Evolutionary conservation across 78 protist genomes (phyloP).

Genomic region (Anaeramoeba flamelloides): DNA sequence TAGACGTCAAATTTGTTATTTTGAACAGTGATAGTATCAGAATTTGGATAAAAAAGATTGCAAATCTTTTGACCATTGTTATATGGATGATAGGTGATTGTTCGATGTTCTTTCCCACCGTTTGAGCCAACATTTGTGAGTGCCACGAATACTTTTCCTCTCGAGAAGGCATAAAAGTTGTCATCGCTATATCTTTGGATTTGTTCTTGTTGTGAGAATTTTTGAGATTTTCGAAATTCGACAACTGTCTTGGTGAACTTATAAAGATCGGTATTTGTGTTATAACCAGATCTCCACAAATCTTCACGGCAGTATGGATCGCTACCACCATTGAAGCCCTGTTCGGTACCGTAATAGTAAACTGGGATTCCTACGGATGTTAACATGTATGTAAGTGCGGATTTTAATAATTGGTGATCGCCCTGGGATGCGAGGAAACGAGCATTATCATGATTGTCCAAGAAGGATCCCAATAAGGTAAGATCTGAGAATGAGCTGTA

Average conservation of each 20-base stretch:
- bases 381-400: slow-evolving; percentile 37
- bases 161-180: slow-evolving; percentile 37
- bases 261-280: slow-evolving; percentile 16
- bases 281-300: slow-evolving; percentile 46
- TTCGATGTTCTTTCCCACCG: slow-evolving; percentile 20
- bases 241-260: slow-evolving; percentile 11
- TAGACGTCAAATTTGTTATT: too few species aligned
- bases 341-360: slow-evolving; percentile 76
- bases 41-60: slow-evolving; percentile 34
- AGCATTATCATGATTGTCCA: slow-evolving; percentile 72
- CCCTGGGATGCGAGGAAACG: slow-evolving; percentile 42
- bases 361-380: slow-evolving; percentile 42
- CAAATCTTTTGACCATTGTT: slow-evolving; percentile 28
- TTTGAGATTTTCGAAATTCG: not conserved
- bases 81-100: not conserved
- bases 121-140: slow-evolving; percentile 49
- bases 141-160: slow-evolving; percentile 49
- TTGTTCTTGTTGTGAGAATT: not conserved
- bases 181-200: not conserved
- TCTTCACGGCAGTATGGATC: slow-evolving; percentile 63
- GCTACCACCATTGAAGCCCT: slow-evolving; percentile 41
- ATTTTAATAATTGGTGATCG: slow-evolving; percentile 31
- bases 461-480: slow-evolving; percentile 26
- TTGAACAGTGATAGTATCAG: slow-evolving; percentile 25
- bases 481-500: not conserved